Conservation (phyloP, 2,329 filamentous ascomycete species). For the Penicillium frequentans region DNA sequence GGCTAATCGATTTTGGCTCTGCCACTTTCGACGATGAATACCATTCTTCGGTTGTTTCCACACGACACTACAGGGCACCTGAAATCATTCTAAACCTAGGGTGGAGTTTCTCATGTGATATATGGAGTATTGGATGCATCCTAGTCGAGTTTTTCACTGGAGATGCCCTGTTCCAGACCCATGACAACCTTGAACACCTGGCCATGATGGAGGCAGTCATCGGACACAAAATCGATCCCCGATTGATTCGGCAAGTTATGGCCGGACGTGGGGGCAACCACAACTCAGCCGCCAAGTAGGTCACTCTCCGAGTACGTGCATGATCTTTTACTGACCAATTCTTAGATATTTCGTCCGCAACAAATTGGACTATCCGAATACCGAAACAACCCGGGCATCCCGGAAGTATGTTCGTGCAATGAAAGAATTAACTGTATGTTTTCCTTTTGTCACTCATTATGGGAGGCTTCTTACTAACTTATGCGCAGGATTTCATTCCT, state of each 20-base stretch:
- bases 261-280: conserved; percentile 48
- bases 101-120: conserved; percentile 68
- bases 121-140: conserved; percentile 70
- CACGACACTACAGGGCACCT: conserved; percentile 65
- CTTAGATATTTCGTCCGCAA: conserved; percentile 55
- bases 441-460: not conserved
- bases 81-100: conserved; percentile 68
- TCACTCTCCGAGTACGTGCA: conserved; percentile 20
- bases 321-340: conserved; percentile 29
- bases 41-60: conserved; percentile 67
- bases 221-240: conserved; percentile 55
- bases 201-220: conserved; percentile 70
- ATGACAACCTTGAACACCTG: conserved; percentile 67
- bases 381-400: conserved; percentile 62
- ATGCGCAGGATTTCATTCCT: conserved; percentile 61
- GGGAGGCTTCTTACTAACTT: conserved; percentile 14
- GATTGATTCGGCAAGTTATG: conserved; percentile 55
- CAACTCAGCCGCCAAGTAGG: conserved; percentile 59
- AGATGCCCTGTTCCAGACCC: conserved; percentile 67
- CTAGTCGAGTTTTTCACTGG: conserved; percentile 69
- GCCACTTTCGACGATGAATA: conserved; percentile 70
- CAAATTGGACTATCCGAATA: conserved; percentile 63
- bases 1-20: conserved; percentile 67
- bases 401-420: conserved; percentile 69
- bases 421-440: conserved; percentile 50